A percentile compares a stretch with the other conserved stretches of the same genome.
Evolutionary conservation across 805 yeast genomes (phyloP).

Genomic region (Zygosaccharomyces kombuchaensis): DNA sequence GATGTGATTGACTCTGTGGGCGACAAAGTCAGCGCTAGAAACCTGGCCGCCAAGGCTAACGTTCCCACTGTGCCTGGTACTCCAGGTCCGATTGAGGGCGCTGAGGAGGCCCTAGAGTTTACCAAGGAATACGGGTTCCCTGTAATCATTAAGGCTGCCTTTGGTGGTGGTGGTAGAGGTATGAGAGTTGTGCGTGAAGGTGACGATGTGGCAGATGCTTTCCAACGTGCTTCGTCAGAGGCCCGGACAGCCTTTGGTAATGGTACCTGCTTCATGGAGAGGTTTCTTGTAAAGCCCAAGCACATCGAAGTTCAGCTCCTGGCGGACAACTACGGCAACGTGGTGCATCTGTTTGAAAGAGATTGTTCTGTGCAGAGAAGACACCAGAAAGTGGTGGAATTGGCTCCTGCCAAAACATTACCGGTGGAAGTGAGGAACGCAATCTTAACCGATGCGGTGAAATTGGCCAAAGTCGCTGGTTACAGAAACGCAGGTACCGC

Average conservation of each 20-base stretch:
- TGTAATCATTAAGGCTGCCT: slow-evolving; percentile 96
- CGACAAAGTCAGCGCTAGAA: slow-evolving; percentile 93
- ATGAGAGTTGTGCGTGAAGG: slow-evolving; percentile 99
- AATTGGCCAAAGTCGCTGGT: slow-evolving; percentile 79
- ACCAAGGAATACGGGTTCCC: slow-evolving; percentile 88
- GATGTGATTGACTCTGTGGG: slow-evolving; percentile 90
- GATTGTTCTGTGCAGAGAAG: slow-evolving; percentile 99
- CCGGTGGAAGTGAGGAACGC: slow-evolving; percentile 84
- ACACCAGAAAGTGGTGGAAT: slow-evolving; percentile 97
- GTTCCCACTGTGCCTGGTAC: slow-evolving; percentile 98
- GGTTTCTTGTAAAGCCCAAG: slow-evolving; percentile 91
- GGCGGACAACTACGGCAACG: slow-evolving; percentile 92
- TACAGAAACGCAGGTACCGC: slow-evolving; percentile 98
- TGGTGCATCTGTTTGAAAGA: slow-evolving; percentile 91
- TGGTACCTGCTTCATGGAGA: slow-evolving; percentile 96
- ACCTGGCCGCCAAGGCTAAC: slow-evolving; percentile 68
- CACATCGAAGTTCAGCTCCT: slow-evolving; percentile 96
- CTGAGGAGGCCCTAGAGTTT: slow-evolving; percentile 72
- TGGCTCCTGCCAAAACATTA: slow-evolving; percentile 93
- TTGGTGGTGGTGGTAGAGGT: slow-evolving; percentile 99
- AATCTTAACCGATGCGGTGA: slow-evolving; percentile 91
- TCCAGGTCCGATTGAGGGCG: slow-evolving; percentile 86
- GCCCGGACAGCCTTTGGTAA: slow-evolving; percentile 96
- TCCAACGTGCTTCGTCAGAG: slow-evolving; percentile 88
- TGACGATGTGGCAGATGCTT: slow-evolving; percentile 87